These are phyloP conservation scores for Thermomucor indicae-seudaticae DNA, from an alignment of 371 early-diverging fungal species.

Conservation along the genomic window DNA sequence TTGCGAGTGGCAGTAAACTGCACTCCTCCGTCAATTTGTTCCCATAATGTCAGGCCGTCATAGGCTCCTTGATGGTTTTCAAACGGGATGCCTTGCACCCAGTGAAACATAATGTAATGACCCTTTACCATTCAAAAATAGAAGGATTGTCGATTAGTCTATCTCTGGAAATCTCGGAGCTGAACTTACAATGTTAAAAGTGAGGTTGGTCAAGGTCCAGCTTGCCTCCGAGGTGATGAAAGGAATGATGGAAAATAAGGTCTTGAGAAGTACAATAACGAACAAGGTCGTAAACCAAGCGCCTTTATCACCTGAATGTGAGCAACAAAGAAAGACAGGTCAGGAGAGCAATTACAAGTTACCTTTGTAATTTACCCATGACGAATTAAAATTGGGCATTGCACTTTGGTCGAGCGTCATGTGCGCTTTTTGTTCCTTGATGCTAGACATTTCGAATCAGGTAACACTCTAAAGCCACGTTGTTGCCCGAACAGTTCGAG, in stretches of 20 bases:
- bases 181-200: slow-evolving; percentile 79
- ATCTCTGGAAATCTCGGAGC: too few relatives aligned
- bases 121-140: slow-evolving; percentile 50
- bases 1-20: slow-evolving; percentile 98
- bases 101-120: slow-evolving; percentile 95
- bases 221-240: slow-evolving; percentile 86
- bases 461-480: too few relatives aligned
- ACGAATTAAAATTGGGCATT: slow-evolving; percentile 64
- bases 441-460: slow-evolving; percentile 20
- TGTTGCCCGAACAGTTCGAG: too few relatives aligned
- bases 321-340: neutral
- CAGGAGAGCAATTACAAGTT: slow-evolving; percentile 1
- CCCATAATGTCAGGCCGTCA: slow-evolving; percentile 94
- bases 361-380: slow-evolving; percentile 72
- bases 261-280: slow-evolving; percentile 73
- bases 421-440: slow-evolving; percentile 26
- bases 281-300: slow-evolving; percentile 88
- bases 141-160: too few relatives aligned
- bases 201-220: slow-evolving; percentile 94
- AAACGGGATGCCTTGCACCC: slow-evolving; percentile 93
- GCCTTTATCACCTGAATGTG: slow-evolving; percentile 46
- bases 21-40: slow-evolving; percentile 95
- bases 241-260: slow-evolving; percentile 85
- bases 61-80: slow-evolving; percentile 93
- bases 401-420: slow-evolving; percentile 52